phyloP scores from a whole-genome alignment of 2,329 filamentous ascomycete genomes.

The Hortaea werneckii region DNA sequence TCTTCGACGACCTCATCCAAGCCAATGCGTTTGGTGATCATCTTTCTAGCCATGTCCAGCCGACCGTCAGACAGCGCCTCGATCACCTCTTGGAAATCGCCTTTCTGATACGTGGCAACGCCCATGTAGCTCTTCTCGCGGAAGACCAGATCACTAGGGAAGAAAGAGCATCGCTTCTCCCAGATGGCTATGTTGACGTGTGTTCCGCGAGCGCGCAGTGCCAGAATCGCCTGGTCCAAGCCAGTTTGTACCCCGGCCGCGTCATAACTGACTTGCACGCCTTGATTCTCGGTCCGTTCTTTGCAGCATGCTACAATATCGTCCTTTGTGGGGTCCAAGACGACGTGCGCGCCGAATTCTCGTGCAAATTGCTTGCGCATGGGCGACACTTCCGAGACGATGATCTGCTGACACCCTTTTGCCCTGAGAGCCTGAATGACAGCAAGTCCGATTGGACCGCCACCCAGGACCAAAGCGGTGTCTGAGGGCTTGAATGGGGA shows the following conservation, averaged over 20 bases:
- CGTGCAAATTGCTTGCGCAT: conserved; percentile 40
- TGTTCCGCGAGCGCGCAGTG: conserved; percentile 40
- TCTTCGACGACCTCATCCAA: conserved; percentile 38
- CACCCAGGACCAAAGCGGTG: conserved; percentile 41
- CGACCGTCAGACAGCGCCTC: conserved; percentile 37
- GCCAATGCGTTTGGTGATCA: conserved; percentile 41
- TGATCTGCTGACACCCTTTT: conserved; percentile 38
- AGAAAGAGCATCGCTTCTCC: conserved; percentile 42
- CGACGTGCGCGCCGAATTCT: conserved; percentile 41
- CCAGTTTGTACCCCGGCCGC: conserved; percentile 44
- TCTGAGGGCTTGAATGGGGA: conserved; percentile 39
- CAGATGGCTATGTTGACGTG: conserved; percentile 48
- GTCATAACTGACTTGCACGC: conserved; percentile 43
- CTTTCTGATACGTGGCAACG: conserved; percentile 42
- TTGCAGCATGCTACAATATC: conserved; percentile 37
- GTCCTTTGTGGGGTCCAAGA: conserved; percentile 42
- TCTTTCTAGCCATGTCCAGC: conserved; percentile 31
- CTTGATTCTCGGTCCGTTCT: conserved; percentile 34
- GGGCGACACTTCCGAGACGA: conserved; percentile 42
- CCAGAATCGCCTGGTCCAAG: conserved; percentile 39
- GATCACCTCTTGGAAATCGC: conserved; percentile 41
- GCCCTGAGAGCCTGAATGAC: conserved; percentile 39
- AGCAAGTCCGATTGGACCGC: conserved; percentile 44
- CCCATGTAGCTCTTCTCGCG: conserved; percentile 44
- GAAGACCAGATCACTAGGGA: conserved; percentile 43